A percentile compares a stretch with the other conserved stretches of the same genome.
Conservation (phyloP, 139 green algal species). For the Desmodesmus armatus region DNA sequence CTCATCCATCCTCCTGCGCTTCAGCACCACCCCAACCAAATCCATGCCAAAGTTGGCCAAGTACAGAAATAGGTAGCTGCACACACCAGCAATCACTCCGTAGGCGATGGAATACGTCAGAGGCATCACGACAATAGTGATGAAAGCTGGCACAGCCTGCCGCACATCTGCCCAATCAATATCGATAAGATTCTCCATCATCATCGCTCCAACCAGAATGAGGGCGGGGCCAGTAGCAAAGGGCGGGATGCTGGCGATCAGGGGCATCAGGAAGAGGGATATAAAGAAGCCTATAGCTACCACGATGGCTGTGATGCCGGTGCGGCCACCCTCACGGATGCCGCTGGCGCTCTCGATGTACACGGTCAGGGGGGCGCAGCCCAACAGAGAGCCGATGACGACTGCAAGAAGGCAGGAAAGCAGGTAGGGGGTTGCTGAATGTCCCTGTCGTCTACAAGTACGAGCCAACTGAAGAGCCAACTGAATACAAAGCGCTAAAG, state of each 20-base stretch:
- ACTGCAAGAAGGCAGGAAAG: too few species aligned
- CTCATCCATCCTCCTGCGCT: background rate
- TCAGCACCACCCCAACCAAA: background rate
- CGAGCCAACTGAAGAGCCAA: too few species aligned
- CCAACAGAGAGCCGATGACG: conserved; percentile 49
- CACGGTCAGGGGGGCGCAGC: conserved; percentile 57
- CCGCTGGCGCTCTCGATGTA: conserved; percentile 80
- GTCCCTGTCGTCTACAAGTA: too few species aligned
- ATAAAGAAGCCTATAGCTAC: conserved; percentile 76
- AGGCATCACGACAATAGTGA: conserved; percentile 84
- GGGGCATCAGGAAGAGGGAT: conserved; percentile 87
- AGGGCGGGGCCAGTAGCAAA: conserved; percentile 87
- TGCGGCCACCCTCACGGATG: conserved; percentile 82
- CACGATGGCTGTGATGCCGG: conserved; percentile 70
- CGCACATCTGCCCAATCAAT: conserved; percentile 68
- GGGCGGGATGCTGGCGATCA: conserved; percentile 87
- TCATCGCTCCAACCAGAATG: conserved; percentile 77
- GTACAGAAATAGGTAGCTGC: conserved; percentile 67
- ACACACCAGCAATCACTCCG: conserved; percentile 76
- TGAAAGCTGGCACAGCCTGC: conserved; percentile 80
- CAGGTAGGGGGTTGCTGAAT: background rate
- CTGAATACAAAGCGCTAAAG: too few species aligned
- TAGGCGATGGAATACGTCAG: conserved; percentile 75
- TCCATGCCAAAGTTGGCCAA: conserved; percentile 47
- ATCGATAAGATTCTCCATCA: conserved; percentile 70